Conservation (phyloP, 371 early-diverging fungal genomes). For the Mortierella sp. region DNA sequence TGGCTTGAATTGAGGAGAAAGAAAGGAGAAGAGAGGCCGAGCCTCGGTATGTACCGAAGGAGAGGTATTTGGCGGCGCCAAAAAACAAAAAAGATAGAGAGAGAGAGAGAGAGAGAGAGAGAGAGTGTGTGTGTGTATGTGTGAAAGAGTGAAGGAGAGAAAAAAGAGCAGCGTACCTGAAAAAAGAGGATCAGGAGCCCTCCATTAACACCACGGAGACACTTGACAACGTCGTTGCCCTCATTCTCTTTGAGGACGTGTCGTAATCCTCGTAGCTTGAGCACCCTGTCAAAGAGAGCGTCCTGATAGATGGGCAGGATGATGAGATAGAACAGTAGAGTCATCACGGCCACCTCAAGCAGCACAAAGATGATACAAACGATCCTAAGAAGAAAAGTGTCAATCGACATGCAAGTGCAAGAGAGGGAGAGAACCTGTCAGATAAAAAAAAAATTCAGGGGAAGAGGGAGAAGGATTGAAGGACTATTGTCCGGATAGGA, state of each 20-base stretch:
- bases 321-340: constrained; percentile 60
- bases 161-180: constrained; percentile 17
- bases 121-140: too few relatives aligned
- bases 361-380: constrained; percentile 62
- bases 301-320: constrained; percentile 62
- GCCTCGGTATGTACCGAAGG: too few relatives aligned
- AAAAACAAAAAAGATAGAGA: too few relatives aligned
- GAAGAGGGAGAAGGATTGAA: not conserved
- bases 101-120: too few relatives aligned
- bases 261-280: constrained; percentile 56
- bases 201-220: constrained; percentile 25
- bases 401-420: not conserved
- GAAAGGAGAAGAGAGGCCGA: too few relatives aligned
- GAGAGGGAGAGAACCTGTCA: not conserved
- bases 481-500: not conserved
- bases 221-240: constrained; percentile 25
- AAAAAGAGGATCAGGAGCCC: constrained; percentile 23
- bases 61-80: too few relatives aligned
- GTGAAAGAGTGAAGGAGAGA: too few relatives aligned
- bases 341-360: constrained; percentile 59
- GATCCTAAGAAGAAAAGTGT: constrained; percentile 11
- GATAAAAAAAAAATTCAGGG: not conserved
- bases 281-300: constrained; percentile 59
- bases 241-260: constrained; percentile 55
- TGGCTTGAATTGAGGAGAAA: too few relatives aligned